phyloP scores from a whole-genome alignment of 2,329 filamentous ascomycete species.

The Furcasterigmium furcatum region DNA sequence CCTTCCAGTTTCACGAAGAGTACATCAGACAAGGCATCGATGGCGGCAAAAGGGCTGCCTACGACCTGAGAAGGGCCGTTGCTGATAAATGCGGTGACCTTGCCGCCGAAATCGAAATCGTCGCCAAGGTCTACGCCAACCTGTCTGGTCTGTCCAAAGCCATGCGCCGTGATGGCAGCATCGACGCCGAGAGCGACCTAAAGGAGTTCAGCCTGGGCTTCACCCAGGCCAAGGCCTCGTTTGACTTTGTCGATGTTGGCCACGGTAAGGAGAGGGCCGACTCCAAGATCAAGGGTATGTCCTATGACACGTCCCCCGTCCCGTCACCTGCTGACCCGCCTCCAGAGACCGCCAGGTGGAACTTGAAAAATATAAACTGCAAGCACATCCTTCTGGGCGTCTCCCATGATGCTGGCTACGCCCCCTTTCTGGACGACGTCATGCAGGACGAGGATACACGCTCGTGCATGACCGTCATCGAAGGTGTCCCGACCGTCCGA shows the following conservation, averaged over 20 bases:
- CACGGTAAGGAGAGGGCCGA: conserved; percentile 55
- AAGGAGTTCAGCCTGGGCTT: conserved; percentile 58
- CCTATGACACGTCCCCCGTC: not conserved
- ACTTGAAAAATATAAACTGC: conserved; percentile 59
- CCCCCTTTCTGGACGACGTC: conserved; percentile 55
- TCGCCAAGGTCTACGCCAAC: conserved; percentile 56
- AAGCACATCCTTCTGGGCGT: conserved; percentile 59
- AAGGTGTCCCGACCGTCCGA: conserved; percentile 47
- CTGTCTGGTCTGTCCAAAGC: conserved; percentile 45
- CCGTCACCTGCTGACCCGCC: not conserved
- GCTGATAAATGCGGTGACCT: conserved; percentile 40
- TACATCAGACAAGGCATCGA: conserved; percentile 52
- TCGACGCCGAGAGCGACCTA: conserved; percentile 41
- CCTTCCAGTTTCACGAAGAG: conserved; percentile 51
- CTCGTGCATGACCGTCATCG: conserved; percentile 48
- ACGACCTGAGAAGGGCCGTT: conserved; percentile 45
- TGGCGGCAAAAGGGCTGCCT: conserved; percentile 50
- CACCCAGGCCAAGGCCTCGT: conserved; percentile 54
- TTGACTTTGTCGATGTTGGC: conserved; percentile 64
- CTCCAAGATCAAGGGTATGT: conserved; percentile 56
- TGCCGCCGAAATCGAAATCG: conserved; percentile 46
- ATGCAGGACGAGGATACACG: conserved; percentile 38
- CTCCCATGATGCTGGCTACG: conserved; percentile 59
- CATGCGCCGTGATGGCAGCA: conserved; percentile 43
- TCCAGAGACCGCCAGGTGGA: conserved; percentile 49